Evolutionary conservation across 192 early-diverging fungal genomes (phyloP).

Genomic region (Gonapodya prolifera): DNA sequence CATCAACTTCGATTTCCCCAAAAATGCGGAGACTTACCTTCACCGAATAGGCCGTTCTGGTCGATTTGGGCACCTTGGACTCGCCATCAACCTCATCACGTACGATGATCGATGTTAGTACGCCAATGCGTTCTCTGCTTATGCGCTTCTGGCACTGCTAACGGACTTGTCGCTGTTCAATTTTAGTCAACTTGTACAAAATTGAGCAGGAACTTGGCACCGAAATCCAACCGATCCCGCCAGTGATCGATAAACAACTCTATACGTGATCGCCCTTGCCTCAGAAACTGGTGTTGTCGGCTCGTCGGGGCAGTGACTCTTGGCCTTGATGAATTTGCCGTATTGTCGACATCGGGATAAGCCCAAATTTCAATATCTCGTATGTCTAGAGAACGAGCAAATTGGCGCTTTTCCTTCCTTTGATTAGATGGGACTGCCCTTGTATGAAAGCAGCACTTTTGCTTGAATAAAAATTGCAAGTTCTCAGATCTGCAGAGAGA

Average conservation of each 20-base stretch:
- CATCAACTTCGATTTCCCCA: slow-evolving; percentile 99
- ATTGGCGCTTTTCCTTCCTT: background rate
- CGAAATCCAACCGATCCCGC: slow-evolving; percentile 95
- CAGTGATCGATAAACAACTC: slow-evolving; percentile 72
- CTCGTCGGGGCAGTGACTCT: background rate
- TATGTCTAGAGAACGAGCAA: background rate
- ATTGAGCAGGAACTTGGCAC: slow-evolving; percentile 98
- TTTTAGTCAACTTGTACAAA: slow-evolving; percentile 75
- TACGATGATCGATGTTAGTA: slow-evolving; percentile 67
- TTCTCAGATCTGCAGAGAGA: too few relatives aligned
- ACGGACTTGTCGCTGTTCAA: slow-evolving; percentile 33
- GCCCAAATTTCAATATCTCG: too few relatives aligned
- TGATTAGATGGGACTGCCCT: background rate
- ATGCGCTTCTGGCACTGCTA: background rate
- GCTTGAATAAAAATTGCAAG: background rate
- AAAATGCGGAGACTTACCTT: slow-evolving; percentile 97
- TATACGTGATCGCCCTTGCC: background rate
- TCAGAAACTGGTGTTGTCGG: background rate
- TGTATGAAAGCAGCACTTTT: background rate
- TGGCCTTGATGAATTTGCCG: too few relatives aligned
- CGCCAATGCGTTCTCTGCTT: background rate
- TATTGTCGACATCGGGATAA: too few relatives aligned
- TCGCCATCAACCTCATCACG: slow-evolving; percentile 97
- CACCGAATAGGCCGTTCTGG: slow-evolving; percentile 98
- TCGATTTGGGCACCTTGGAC: slow-evolving; percentile 86